A percentile compares a stretch with the other conserved stretches of the same genome.
Evolutionary conservation across 495 filamentous ascomycete species (phyloP).

Genomic region (Hyaloscypha variabilis): DNA sequence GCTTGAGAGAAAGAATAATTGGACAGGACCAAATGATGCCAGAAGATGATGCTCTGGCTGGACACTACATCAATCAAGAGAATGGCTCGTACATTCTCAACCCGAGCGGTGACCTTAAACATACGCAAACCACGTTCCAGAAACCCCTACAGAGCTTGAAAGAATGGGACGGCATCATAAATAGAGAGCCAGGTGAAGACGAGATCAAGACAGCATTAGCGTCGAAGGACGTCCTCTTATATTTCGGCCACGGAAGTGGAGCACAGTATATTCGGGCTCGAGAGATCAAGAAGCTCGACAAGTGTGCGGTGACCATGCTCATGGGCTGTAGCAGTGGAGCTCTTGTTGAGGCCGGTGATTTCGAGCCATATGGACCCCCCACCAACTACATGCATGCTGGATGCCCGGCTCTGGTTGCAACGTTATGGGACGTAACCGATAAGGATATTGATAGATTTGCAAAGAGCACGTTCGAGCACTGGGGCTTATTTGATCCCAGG

Average conservation of each 20-base stretch:
- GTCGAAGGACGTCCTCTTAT: constrained; percentile 70
- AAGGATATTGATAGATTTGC: constrained; percentile 94
- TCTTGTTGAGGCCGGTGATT: constrained; percentile 79
- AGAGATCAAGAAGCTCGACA: constrained; percentile 75
- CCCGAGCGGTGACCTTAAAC: constrained; percentile 75
- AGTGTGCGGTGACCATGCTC: constrained; percentile 79
- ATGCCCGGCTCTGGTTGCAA: constrained; percentile 80
- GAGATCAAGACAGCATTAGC: constrained; percentile 70
- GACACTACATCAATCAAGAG: constrained; percentile 56
- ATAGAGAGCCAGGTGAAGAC: constrained; percentile 70
- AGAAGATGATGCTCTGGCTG: constrained; percentile 33
- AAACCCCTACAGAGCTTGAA: constrained; percentile 53
- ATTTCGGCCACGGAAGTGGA: constrained; percentile 96
- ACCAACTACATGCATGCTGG: constrained; percentile 89
- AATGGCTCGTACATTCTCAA: constrained; percentile 88
- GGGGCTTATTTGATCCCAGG: constrained; percentile 67
- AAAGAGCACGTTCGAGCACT: constrained; percentile 71
- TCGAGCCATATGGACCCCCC: constrained; percentile 87
- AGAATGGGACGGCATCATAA: constrained; percentile 67
- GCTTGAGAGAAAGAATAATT: constrained; percentile 70
- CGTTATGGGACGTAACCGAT: constrained; percentile 97
- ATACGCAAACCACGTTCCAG: constrained; percentile 78
- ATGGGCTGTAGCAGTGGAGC: constrained; percentile 89
- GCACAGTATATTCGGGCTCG: constrained; percentile 86
- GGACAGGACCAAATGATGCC: constrained; percentile 43